phyloP scores from a whole-genome alignment of 2,329 filamentous ascomycete genomes.

The Pseudogymnoascus sp. region DNA sequence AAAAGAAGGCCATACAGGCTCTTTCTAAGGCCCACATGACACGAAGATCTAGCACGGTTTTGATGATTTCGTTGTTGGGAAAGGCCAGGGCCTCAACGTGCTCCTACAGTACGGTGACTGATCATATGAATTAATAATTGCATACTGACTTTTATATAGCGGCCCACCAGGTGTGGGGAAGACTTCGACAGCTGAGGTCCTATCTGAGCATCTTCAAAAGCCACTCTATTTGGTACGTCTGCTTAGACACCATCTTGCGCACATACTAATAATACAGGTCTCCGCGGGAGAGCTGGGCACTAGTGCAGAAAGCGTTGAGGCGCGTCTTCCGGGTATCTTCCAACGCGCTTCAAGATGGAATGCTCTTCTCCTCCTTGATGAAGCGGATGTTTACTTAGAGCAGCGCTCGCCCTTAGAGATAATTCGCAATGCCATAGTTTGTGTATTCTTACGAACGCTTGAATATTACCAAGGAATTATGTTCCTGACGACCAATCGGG shows the following conservation, averaged over 20 bases:
- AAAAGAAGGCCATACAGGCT: constrained; percentile 17
- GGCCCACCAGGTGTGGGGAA: background rate
- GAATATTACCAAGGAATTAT: no score
- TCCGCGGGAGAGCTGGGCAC: background rate
- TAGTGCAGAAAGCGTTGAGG: background rate
- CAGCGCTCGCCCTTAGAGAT: no score
- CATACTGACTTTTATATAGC: constrained; percentile 5
- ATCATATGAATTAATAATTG: background rate
- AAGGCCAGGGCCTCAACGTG: constrained; percentile 1
- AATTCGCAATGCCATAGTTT: no score
- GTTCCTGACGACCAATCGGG: no score
- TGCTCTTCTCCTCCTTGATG: background rate
- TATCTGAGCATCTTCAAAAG: constrained; percentile 11
- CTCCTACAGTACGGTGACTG: background rate
- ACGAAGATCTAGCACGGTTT: background rate
- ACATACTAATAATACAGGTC: constrained; percentile 19
- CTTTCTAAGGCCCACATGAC: background rate
- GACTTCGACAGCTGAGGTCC: constrained; percentile 8
- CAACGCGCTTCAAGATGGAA: background rate
- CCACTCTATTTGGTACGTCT: background rate
- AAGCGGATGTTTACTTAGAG: no score
- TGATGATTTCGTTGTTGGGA: background rate
- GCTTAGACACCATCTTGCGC: background rate
- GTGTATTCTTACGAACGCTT: no score
- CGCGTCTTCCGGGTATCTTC: background rate